Evolutionary conservation across 257 asterid genomes (phyloP).

Genomic region (Solanum pennellii): DNA sequence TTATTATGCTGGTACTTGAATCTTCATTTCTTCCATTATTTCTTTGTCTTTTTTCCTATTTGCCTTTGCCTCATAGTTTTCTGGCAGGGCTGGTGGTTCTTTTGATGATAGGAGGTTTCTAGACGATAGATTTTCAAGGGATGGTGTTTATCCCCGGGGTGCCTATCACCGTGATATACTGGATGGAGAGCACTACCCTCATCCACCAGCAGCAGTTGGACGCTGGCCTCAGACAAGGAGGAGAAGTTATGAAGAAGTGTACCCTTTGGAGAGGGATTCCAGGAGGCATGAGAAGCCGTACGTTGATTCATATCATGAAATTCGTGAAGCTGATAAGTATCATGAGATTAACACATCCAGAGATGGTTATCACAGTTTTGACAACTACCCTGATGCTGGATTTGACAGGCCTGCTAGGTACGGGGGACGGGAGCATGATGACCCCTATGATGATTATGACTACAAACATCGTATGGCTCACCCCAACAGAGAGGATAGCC

Average conservation of each 20-base stretch:
- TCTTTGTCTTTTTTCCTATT: constrained; percentile 16
- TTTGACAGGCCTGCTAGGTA: constrained; percentile 74
- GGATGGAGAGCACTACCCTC: constrained; percentile 81
- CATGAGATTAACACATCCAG: constrained; percentile 16
- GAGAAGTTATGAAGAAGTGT: constrained; percentile 75
- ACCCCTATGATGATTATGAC: constrained; percentile 82
- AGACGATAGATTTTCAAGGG: constrained; percentile 90
- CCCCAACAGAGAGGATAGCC: constrained; percentile 67
- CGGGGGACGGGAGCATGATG: constrained; percentile 73
- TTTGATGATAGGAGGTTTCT: constrained; percentile 85
- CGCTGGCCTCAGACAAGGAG: constrained; percentile 84
- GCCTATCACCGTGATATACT: constrained; percentile 57
- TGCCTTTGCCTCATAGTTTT: constrained; percentile 23
- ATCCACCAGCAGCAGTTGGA: constrained; percentile 51
- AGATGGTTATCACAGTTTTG: constrained; percentile 25
- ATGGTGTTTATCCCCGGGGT: constrained; percentile 57
- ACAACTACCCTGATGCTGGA: constrained; percentile 27
- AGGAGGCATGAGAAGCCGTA: constrained; percentile 77
- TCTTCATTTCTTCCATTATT: not conserved
- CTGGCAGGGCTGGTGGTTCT: constrained; percentile 81
- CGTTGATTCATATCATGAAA: constrained; percentile 30
- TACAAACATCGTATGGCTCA: constrained; percentile 53
- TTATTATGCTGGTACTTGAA: not conserved
- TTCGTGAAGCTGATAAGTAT: constrained; percentile 30
- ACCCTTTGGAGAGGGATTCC: constrained; percentile 66